Conservation (phyloP, 768 basidiomycete genomes). For the Serendipita vermifera region DNA sequence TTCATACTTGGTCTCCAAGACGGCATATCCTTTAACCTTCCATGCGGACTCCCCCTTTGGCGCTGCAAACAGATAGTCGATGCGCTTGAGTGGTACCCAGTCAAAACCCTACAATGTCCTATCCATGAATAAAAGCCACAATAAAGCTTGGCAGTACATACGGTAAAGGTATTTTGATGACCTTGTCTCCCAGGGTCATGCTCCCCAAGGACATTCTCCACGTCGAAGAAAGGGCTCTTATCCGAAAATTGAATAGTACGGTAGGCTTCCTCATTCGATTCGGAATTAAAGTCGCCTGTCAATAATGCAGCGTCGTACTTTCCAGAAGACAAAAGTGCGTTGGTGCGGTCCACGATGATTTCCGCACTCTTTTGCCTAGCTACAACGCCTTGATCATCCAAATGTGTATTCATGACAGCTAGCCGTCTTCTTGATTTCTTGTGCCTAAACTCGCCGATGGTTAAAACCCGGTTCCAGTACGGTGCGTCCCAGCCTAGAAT, state of each 20-base stretch:
- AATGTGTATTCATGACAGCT: slow-evolving; percentile 2
- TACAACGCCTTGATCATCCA: slow-evolving; percentile 8
- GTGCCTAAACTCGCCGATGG: neutral
- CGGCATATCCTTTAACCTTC: neutral
- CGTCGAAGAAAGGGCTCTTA: slow-evolving; percentile 4
- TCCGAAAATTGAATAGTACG: neutral
- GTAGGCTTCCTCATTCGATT: neutral
- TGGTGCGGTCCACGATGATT: slow-evolving; percentile 2
- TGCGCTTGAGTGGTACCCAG: slow-evolving; percentile 2
- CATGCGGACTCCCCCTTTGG: neutral
- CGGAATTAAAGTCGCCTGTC: slow-evolving; percentile 3
- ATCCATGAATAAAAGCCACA: neutral
- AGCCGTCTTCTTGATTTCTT: neutral
- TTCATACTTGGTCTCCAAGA: slow-evolving; percentile 8
- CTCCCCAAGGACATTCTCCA: neutral
- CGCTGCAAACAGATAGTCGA: neutral
- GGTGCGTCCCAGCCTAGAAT: slow-evolving; percentile 3
- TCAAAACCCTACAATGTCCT: neutral
- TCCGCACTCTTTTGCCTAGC: slow-evolving; percentile 6
- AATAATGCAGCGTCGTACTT: neutral
- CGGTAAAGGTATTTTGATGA: slow-evolving; percentile 4
- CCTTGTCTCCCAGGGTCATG: neutral
- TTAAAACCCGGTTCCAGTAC: slow-evolving; percentile 5
- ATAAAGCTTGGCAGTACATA: neutral
- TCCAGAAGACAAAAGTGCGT: neutral